Base-by-base conservation (phyloP, 768 basidiomycete genomes). In the Russula sp. region DNA sequence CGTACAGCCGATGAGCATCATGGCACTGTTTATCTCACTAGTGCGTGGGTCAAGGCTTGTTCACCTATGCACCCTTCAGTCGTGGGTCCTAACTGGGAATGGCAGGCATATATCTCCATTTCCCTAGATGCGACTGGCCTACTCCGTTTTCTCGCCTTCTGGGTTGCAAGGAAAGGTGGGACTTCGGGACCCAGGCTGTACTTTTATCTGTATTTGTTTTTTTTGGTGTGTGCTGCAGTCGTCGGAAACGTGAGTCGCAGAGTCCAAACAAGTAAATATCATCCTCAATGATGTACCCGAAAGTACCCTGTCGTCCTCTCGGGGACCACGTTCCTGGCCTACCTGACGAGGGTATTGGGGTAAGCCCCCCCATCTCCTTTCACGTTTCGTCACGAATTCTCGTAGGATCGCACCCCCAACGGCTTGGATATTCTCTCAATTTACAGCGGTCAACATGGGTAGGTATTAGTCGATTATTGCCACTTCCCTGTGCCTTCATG, bases 111-210 rank as follows among this genome's bases (percentile, higher is more conserved):
- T 74, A 87, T 97, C 78, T 86, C 93, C 5, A 87, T 97, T 38
- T 91, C 94, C 0, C 79, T 98, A 45, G 96, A 98, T 69, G 81
- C 87, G 8, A 93, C 93, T 0, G 96, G 96, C 6, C 78, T 94
- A 16, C 79, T 98, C 5, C 84, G 88, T 53, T 87, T 88, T 14
- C 84, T 93, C 1, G 94, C 95, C 0, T 93, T 92, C 74, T 89
- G 85, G 83, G 92, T 97, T 66, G 86, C 86, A 65, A 64, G 63
- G 46, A 87, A 81, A 69, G 88, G 91, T 25, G 89, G 92, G 3
- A 72, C 77, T 7, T 83, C 84, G 32, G 90, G 90, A n/a, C 77
- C 79, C 67, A 83, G 74, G 51, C 78, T 96, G 0, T 94, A 86
- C 73, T 70, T 88, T 36, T 87, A 87, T 65, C 88, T 97, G 71